Conservation (phyloP, 2,329 filamentous ascomycete genomes). For the Plenodomus biglobosus region DNA sequence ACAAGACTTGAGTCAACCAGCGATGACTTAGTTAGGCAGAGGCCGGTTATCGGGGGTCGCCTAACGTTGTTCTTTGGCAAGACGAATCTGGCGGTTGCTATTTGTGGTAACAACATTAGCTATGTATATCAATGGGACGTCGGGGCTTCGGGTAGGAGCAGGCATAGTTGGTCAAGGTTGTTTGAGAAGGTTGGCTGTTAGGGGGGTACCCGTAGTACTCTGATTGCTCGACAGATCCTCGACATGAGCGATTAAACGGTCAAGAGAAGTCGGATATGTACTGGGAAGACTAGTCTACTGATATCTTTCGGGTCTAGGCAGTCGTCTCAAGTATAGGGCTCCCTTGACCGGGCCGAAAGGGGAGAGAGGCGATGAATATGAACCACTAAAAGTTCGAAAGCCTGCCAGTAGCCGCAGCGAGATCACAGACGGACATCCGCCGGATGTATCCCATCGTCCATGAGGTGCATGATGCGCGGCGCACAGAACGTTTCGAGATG, state of each 20-base stretch:
- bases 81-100: neutral
- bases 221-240: conserved; percentile 17
- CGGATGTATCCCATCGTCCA: conserved; percentile 24
- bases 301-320: neutral
- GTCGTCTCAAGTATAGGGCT: conserved; percentile 1
- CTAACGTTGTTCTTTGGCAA: neutral
- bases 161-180: neutral
- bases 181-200: neutral
- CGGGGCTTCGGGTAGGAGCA: neutral
- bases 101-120: neutral
- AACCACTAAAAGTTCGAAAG: conserved; percentile 19
- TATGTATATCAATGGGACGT: neutral
- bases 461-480: conserved; percentile 34
- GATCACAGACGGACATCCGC: conserved; percentile 28
- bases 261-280: neutral
- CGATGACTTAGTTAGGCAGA: neutral
- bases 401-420: conserved; percentile 32
- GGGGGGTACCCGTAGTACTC: conserved; percentile 12
- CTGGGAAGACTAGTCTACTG: neutral
- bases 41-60: neutral
- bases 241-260: neutral
- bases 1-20: neutral
- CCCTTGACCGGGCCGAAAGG: conserved; percentile 27
- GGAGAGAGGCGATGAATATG: conserved; percentile 4
- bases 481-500: conserved; percentile 34